Evolutionary conservation across 257 asterid species (phyloP).

Genomic region (Parsonsia alboflavescens): DNA sequence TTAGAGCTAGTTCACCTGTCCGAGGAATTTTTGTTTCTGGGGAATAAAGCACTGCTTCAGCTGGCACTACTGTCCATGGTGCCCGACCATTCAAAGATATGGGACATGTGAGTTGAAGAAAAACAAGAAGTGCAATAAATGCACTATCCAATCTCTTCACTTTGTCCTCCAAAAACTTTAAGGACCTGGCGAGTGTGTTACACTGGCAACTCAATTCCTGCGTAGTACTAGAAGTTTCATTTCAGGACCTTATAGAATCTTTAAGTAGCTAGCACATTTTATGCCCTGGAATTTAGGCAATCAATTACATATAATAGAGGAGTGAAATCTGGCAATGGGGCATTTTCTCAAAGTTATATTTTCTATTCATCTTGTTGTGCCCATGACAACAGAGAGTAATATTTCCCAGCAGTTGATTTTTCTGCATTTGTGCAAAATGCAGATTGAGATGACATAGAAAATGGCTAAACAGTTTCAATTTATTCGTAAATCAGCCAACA

Average conservation of each 20-base stretch:
- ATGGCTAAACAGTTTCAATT: background rate
- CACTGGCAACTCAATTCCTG: slow-evolving; percentile 44
- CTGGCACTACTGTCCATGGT: slow-evolving; percentile 47
- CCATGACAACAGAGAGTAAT: background rate
- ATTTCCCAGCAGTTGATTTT: background rate
- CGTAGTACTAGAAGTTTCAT: slow-evolving; percentile 22
- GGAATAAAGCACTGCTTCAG: slow-evolving; percentile 91
- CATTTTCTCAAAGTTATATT: background rate
- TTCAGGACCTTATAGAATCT: slow-evolving; percentile 19
- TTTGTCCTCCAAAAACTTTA: slow-evolving; percentile 31
- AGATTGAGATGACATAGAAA: background rate
- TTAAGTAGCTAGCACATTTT: background rate
- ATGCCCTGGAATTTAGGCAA: background rate
- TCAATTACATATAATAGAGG: background rate
- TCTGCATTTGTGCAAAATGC: background rate
- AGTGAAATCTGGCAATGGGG: background rate
- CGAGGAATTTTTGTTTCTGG: slow-evolving; percentile 95
- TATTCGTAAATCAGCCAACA: background rate
- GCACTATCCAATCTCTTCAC: slow-evolving; percentile 45
- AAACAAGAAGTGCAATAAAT: slow-evolving; percentile 44
- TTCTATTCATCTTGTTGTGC: background rate
- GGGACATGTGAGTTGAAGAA: slow-evolving; percentile 65
- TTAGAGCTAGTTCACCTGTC: slow-evolving; percentile 91
- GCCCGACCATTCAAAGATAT: slow-evolving; percentile 41
- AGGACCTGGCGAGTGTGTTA: slow-evolving; percentile 21